Conservation (phyloP, 2,329 filamentous ascomycete species). For the Neurospora crassa region DNA sequence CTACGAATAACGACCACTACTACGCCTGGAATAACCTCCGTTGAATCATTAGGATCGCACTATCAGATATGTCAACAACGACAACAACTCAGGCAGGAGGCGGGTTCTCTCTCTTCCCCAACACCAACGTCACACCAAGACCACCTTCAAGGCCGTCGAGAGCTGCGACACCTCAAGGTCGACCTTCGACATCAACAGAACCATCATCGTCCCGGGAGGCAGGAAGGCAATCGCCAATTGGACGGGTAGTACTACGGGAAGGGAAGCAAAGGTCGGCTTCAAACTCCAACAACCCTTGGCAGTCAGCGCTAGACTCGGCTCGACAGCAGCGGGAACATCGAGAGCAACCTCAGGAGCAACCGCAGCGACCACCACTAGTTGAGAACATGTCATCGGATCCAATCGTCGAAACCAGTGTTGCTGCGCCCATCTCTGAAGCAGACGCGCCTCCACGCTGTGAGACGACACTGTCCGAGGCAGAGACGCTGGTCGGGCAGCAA, state of each 20-base stretch:
- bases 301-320: constrained; percentile 14
- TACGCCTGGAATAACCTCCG: not conserved
- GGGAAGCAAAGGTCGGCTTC: constrained; percentile 19
- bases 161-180: constrained; percentile 27
- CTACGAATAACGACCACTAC: not conserved
- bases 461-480: constrained; percentile 41
- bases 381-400: constrained; percentile 5
- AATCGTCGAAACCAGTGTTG: constrained; percentile 8
- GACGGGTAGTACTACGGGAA: constrained; percentile 25
- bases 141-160: constrained; percentile 30
- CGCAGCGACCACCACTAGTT: constrained; percentile 6
- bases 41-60: not conserved
- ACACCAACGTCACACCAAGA: constrained; percentile 30
- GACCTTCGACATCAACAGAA: constrained; percentile 14
- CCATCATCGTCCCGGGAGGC: constrained; percentile 21
- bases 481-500: constrained; percentile 38
- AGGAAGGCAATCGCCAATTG: constrained; percentile 25
- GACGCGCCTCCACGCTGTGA: constrained; percentile 37
- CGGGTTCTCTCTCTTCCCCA: constrained; percentile 50
- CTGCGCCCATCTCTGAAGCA: constrained; percentile 31
- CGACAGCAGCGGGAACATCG: constrained; percentile 5
- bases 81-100: constrained; percentile 31
- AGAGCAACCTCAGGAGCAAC: not conserved
- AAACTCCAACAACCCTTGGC: constrained; percentile 14
- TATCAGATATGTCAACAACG: constrained; percentile 28